phyloP scores from a whole-genome alignment of 305 asterid species.

The Petunia hybrid region DNA sequence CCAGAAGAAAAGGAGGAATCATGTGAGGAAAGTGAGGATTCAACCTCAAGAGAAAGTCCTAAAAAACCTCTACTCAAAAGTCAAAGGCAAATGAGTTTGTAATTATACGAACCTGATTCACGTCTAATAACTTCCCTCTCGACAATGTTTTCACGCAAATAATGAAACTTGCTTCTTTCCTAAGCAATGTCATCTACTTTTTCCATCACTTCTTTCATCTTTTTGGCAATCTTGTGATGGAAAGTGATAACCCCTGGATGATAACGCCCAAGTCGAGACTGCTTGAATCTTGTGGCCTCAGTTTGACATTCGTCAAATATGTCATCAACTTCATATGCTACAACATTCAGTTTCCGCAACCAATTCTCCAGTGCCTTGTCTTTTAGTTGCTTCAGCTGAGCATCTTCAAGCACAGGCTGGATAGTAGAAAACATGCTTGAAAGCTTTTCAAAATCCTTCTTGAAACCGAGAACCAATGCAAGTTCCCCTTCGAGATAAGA shows the following conservation, averaged over 20 bases:
- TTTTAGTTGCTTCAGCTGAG: conserved; percentile 11
- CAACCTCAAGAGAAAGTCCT: too few species aligned
- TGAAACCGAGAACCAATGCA: not conserved
- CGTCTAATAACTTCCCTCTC: not conserved
- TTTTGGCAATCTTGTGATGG: not conserved
- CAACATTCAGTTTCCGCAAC: conserved; percentile 18
- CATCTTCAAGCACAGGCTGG: not conserved
- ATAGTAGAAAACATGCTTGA: not conserved
- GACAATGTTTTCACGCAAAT: not conserved
- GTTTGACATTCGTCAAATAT: conserved; percentile 21
- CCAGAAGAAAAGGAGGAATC: too few species aligned
- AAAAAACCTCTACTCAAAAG: too few species aligned
- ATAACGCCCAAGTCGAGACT: not conserved
- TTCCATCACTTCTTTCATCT: not conserved
- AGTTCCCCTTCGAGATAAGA: not conserved
- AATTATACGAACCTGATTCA: too few species aligned
- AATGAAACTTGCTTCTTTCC: not conserved
- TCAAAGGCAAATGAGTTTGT: too few species aligned
- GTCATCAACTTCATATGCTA: conserved; percentile 24
- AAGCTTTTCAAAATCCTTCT: not conserved
- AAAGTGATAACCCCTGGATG: not conserved
- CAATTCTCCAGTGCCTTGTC: not conserved
- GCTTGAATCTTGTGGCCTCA: not conserved
- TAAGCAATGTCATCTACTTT: not conserved
- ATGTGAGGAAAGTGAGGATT: too few species aligned